Evolutionary conservation across 2,329 filamentous ascomycete genomes (phyloP).

Genomic region (Pseudocercospora fuligena): DNA sequence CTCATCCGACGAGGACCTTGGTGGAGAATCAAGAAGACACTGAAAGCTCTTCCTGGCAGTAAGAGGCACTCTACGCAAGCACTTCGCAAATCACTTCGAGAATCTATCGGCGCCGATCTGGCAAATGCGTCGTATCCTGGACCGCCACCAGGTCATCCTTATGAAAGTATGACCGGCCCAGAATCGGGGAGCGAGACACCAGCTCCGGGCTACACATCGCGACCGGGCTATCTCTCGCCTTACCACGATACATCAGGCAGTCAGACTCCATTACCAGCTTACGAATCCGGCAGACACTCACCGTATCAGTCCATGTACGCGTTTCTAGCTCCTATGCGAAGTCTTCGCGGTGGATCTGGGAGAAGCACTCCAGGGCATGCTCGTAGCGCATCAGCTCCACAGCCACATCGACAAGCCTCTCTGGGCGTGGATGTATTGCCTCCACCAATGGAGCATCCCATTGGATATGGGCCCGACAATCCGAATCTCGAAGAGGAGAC

Average conservation of each 20-base stretch:
- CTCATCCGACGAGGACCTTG: slow-evolving; percentile 36
- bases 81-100: slow-evolving; percentile 27
- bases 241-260: slow-evolving; percentile 19
- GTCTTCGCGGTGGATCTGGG: slow-evolving; percentile 5
- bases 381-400: slow-evolving; percentile 16
- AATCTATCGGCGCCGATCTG: slow-evolving; percentile 20
- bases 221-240: slow-evolving; percentile 10
- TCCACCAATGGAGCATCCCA: slow-evolving; percentile 10
- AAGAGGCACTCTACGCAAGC: slow-evolving; percentile 23
- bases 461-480: slow-evolving; percentile 1
- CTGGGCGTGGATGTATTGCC: background rate
- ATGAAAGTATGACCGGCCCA: slow-evolving; percentile 1
- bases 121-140: slow-evolving; percentile 13
- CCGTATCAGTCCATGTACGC: slow-evolving; percentile 22
- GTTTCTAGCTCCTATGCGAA: slow-evolving; percentile 11
- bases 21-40: slow-evolving; percentile 31
- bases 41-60: slow-evolving; percentile 24
- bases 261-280: slow-evolving; percentile 27
- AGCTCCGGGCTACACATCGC: slow-evolving; percentile 28
- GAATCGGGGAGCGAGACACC: slow-evolving; percentile 25
- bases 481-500: slow-evolving; percentile 1
- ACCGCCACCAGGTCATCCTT: slow-evolving; percentile 10
- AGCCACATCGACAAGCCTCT: background rate
- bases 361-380: slow-evolving; percentile 11
- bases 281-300: slow-evolving; percentile 18